Percentiles rank a stretch among this genome's conserved stretches.
Conservation (phyloP, 345 rosid species). For the Eucalyptus pumila region DNA sequence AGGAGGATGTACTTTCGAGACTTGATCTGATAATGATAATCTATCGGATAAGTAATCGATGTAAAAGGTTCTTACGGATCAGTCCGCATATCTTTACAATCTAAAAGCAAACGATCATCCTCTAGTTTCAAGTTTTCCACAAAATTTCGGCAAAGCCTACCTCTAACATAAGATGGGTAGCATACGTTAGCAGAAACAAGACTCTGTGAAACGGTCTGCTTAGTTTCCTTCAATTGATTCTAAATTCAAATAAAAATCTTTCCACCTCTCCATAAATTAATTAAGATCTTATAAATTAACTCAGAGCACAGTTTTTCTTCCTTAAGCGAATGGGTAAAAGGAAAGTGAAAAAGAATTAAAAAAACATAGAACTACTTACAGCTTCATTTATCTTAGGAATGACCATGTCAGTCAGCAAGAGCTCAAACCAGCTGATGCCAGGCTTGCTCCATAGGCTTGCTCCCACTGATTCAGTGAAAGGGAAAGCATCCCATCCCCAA, state of each 20-base stretch:
- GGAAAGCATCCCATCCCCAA: slow-evolving; percentile 10
- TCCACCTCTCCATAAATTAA: background rate
- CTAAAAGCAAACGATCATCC: background rate
- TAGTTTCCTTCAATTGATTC: background rate
- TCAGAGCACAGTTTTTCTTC: background rate
- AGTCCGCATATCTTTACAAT: background rate
- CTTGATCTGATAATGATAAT: background rate
- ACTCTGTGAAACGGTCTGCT: background rate
- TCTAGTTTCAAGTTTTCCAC: background rate
- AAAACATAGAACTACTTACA: background rate
- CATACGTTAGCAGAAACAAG: background rate
- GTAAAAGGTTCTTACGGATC: background rate
- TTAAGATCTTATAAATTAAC: background rate
- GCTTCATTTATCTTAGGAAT: background rate
- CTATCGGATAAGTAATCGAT: background rate
- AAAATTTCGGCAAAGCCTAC: background rate
- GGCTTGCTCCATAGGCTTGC: slow-evolving; percentile 1
- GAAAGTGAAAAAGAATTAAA: background rate
- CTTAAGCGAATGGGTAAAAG: background rate
- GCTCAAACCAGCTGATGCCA: background rate
- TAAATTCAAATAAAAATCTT: background rate
- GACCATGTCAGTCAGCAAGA: background rate
- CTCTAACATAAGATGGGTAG: background rate
- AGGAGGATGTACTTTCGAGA: background rate
- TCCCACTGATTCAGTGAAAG: slow-evolving; percentile 1